phyloP scores from a whole-genome alignment of 495 filamentous ascomycete species.

The Lophiotrema nucula region DNA sequence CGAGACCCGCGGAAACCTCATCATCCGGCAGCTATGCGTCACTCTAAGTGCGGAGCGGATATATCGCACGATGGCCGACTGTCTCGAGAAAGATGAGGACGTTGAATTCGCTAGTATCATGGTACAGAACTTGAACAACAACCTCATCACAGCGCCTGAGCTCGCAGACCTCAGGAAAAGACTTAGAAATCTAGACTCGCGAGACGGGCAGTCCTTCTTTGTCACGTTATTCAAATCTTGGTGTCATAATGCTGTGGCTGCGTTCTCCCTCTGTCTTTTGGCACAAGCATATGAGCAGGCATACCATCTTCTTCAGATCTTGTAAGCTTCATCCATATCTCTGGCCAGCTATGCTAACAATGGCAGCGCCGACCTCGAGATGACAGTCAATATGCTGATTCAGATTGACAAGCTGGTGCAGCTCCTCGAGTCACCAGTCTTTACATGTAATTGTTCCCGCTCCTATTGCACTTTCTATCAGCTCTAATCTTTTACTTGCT shows the following conservation, averaged over 20 bases:
- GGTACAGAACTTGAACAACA: constrained; percentile 99
- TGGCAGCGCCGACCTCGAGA: constrained; percentile 87
- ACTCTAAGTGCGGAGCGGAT: constrained; percentile 92
- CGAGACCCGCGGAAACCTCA: constrained; percentile 90
- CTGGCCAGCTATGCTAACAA: constrained; percentile 42
- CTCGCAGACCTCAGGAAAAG: constrained; percentile 86
- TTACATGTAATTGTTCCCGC: constrained; percentile 65
- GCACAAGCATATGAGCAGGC: constrained; percentile 99
- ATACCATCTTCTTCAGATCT: constrained; percentile 93
- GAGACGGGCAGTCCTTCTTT: constrained; percentile 95
- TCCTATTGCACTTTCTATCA: background rate
- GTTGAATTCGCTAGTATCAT: constrained; percentile 98
- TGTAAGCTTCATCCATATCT: constrained; percentile 54
- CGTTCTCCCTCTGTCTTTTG: constrained; percentile 91
- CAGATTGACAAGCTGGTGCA: constrained; percentile 99
- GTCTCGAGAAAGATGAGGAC: constrained; percentile 97
- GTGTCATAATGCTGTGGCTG: constrained; percentile 98
- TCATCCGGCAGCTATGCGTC: constrained; percentile 91
- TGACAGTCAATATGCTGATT: constrained; percentile 98
- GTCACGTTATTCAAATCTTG: constrained; percentile 91
- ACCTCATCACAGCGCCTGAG: constrained; percentile 95
- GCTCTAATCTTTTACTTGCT: no score
- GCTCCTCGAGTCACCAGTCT: constrained; percentile 94
- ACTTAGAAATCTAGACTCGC: constrained; percentile 81
- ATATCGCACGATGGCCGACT: constrained; percentile 93